These are phyloP conservation scores for Eimeria tenella DNA, from an alignment of 169 alveolate species.

Conservation along the genomic window DNA sequence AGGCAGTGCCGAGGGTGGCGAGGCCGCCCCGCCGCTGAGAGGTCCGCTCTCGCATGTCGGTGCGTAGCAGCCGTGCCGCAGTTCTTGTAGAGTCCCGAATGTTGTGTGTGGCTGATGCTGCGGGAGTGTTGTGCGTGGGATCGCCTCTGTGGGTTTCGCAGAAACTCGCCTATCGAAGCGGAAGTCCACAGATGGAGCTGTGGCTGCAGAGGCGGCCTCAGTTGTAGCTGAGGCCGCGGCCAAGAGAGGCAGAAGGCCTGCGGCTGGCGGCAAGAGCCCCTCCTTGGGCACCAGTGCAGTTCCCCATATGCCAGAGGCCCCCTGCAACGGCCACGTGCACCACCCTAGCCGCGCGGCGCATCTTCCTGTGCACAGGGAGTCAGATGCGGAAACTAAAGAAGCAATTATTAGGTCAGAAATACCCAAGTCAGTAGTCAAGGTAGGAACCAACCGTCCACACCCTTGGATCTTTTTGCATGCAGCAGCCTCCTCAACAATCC, in stretches of 20 bases:
- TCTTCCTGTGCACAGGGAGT: neutral
- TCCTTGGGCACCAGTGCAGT: neutral
- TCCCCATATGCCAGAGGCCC: neutral
- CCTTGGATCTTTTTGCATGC: neutral
- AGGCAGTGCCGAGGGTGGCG: neutral
- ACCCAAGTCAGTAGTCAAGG: constrained; percentile 4
- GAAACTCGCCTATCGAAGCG: constrained; percentile 24
- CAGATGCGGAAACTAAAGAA: constrained; percentile 18
- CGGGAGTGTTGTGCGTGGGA: neutral
- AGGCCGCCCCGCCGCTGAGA: neutral
- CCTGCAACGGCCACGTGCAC: neutral
- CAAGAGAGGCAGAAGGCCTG: constrained; percentile 1
- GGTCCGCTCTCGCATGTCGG: neutral
- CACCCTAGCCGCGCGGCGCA: neutral
- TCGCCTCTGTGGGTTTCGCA: neutral
- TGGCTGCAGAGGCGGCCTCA: neutral
- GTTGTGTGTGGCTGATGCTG: no score
- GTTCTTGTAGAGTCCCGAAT: no score
- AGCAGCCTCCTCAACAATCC: no score
- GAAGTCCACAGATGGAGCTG: neutral
- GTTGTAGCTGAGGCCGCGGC: neutral
- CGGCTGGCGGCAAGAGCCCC: neutral
- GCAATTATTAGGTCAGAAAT: constrained; percentile 10
- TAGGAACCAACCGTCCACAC: neutral
- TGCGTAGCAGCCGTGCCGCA: no score